Conservation (phyloP, 2,329 filamentous ascomycete genomes). For the Grosmannia penicillata region DNA sequence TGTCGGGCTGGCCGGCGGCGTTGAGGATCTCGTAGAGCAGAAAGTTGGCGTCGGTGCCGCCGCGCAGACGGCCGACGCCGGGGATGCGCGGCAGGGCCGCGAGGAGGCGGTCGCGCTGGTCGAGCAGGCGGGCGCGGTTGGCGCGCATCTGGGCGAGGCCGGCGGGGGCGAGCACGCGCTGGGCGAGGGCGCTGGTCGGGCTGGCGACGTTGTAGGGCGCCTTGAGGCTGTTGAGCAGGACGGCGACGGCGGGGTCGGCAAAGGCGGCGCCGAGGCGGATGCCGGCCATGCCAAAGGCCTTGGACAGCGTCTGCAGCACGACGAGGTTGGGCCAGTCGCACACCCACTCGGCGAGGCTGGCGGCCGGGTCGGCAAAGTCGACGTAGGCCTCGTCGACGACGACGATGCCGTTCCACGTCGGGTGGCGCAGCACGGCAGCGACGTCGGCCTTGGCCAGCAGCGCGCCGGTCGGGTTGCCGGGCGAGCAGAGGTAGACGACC, state of each 20-base stretch:
- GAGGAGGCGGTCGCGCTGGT: conserved; percentile 65
- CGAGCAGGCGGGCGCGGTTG: conserved; percentile 55
- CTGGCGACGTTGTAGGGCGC: conserved; percentile 92
- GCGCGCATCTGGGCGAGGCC: conserved; percentile 60
- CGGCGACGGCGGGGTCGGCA: conserved; percentile 56
- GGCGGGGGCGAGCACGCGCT: conserved; percentile 48
- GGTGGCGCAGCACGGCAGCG: conserved; percentile 60
- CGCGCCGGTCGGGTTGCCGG: conserved; percentile 83
- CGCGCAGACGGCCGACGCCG: conserved; percentile 68
- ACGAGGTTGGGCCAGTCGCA: conserved; percentile 88
- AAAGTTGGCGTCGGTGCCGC: conserved; percentile 76
- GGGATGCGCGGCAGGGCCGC: conserved; percentile 56
- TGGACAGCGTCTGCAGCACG: conserved; percentile 97
- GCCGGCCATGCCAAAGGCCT: conserved; percentile 89
- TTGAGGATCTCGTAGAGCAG: conserved; percentile 80
- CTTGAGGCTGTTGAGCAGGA: conserved; percentile 79
- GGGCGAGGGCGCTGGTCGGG: conserved; percentile 70
- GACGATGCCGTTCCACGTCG: conserved; percentile 88
- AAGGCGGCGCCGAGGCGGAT: conserved; percentile 85
- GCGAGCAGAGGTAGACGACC: conserved; percentile 82
- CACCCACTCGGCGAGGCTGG: conserved; percentile 83
- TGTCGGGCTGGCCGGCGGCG: conserved; percentile 58
- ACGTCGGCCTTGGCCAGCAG: conserved; percentile 65
- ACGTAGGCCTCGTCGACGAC: conserved; percentile 92
- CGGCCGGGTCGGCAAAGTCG: conserved; percentile 57